Evolutionary conservation across 768 basidiomycete genomes (phyloP), one percentile per base, ranked within the genome.

Genomic region (Naematelia encephala): DNA sequence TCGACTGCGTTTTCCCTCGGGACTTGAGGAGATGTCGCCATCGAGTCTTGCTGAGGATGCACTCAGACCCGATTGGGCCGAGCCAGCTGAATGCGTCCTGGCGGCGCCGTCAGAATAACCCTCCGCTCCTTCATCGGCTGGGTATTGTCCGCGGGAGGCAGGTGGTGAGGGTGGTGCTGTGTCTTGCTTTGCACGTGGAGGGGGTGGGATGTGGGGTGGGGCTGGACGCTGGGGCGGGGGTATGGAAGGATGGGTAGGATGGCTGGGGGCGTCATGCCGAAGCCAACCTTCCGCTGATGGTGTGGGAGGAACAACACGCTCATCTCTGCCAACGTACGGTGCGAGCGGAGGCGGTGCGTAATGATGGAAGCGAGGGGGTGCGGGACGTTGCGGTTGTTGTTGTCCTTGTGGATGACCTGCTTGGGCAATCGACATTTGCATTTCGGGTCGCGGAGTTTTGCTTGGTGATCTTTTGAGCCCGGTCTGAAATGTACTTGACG

Each of bases 201-300:
- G 34, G 8, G 34, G 34, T 39, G 34, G 34, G 16, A 39, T 39
- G 16, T 39, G 34, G 16, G 34, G 34, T 8, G 46, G 52, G 12
- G 30, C 4, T 5, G 52, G 30, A 8, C 28, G 27, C 22, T 54
- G 52, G 5, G 52, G 52, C 5, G 52, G 52, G 14, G 52, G 52
- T 8, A 54, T 30, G 11, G 52, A 54, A n/a, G 52, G 52, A 39
- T 54, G 34, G 16, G 34, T 16, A 8, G 34, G 16, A 39, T 39
- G 34, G 34, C 8, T 39, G 8, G 34, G 8, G 16, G 34, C 16
- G 8, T 39, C 34, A 16, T 16, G 34, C 34, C 34, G 34, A n/a
- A n/a, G n/a, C 34, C 34, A 39, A 39, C 34, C 34, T 8, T 39
- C 34, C 16, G 34, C 16, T 39, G 34, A 39, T 16, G 34, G 34